phyloP scores from a whole-genome alignment of 805 yeast species.

The Sugiyamaella boreocaroliniensis region DNA sequence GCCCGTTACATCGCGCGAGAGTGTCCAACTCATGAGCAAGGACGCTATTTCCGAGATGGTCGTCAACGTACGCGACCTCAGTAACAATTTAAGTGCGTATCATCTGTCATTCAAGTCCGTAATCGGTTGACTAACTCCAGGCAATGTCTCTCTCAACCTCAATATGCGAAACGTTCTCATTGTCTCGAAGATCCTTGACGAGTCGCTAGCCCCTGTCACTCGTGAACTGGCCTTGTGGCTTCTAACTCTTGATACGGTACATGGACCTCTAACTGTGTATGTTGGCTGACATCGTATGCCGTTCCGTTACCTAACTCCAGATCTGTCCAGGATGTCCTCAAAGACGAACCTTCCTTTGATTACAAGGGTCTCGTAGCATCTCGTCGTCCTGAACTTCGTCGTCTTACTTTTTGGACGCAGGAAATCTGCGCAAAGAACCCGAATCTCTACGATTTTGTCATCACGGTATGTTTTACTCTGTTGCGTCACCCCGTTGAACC shows the following conservation, averaged over 20 bases:
- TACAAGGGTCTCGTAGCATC: conserved; percentile 45
- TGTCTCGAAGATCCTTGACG: conserved; percentile 23
- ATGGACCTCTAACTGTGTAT: conserved; percentile 44
- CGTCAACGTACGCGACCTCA: conserved; percentile 27
- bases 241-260: conserved; percentile 18
- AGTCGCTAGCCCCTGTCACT: conserved; percentile 17
- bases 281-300: no score
- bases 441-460: conserved; percentile 60
- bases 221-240: conserved; percentile 22
- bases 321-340: conserved; percentile 68
- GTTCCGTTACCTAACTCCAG: conserved; percentile 56
- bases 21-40: conserved; percentile 19
- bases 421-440: conserved; percentile 41
- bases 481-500: not conserved
- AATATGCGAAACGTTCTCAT: conserved; percentile 22
- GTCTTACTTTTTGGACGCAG: conserved; percentile 64
- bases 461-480: conserved; percentile 39
- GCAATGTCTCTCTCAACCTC: conserved; percentile 22
- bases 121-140: conserved; percentile 2
- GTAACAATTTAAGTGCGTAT: conserved; percentile 25
- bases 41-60: conserved; percentile 28
- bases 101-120: not conserved
- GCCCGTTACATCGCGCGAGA: conserved; percentile 8
- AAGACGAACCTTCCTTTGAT: conserved; percentile 57
- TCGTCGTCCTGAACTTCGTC: conserved; percentile 37